phyloP scores from a whole-genome alignment of 148 eudicot species.

The Vaccinium macrocarpon region DNA sequence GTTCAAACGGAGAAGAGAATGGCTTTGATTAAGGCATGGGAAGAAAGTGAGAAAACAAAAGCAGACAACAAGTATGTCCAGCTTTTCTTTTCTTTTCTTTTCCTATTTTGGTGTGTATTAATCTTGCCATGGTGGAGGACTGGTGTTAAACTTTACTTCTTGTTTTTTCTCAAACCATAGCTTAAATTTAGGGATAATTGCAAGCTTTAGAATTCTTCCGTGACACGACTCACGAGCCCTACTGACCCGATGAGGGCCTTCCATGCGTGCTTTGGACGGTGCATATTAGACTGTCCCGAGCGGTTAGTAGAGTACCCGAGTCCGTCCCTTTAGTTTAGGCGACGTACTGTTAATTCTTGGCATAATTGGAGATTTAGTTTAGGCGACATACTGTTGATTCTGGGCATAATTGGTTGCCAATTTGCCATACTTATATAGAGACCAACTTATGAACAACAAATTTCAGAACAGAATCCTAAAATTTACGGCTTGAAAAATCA shows the following conservation, averaged over 20 bases:
- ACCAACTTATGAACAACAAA: neutral
- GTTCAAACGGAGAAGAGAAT: constrained; percentile 57
- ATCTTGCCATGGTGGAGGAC: neutral
- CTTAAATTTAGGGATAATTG: neutral
- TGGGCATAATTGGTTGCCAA: neutral
- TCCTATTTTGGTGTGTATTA: too few relatives aligned
- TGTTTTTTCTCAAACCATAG: neutral
- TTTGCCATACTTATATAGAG: too few relatives aligned
- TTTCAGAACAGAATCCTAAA: too few relatives aligned
- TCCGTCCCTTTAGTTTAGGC: neutral
- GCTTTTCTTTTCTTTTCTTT: neutral
- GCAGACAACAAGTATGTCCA: constrained; percentile 56
- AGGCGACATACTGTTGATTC: neutral
- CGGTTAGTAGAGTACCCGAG: too few relatives aligned
- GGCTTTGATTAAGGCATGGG: constrained; percentile 78
- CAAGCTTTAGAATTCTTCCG: neutral
- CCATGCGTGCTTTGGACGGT: too few relatives aligned
- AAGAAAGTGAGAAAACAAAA: constrained; percentile 62
- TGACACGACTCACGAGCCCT: too few relatives aligned
- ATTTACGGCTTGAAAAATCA: too few relatives aligned
- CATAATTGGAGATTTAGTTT: neutral
- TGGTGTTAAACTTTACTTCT: neutral
- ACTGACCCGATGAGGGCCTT: too few relatives aligned
- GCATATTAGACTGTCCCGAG: too few relatives aligned
- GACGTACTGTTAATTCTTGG: neutral